phyloP scores from a whole-genome alignment of 83 land plant genomes.

The Picea mariana region DNA sequence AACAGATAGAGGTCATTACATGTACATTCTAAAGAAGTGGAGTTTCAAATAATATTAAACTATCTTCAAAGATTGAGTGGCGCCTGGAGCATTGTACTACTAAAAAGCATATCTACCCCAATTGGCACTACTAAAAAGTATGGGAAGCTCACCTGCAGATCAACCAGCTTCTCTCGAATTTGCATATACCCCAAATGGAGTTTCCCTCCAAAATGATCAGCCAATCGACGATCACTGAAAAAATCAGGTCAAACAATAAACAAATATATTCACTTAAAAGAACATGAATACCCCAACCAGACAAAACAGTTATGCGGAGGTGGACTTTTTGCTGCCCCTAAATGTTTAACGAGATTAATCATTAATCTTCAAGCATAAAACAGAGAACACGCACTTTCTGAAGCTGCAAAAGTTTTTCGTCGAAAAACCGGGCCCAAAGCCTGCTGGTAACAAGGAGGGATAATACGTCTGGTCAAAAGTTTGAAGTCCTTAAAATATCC shows the following conservation, averaged over 20 bases:
- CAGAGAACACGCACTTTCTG: conserved; percentile 66
- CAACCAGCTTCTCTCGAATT: conserved; percentile 48
- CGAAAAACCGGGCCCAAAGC: conserved; percentile 71
- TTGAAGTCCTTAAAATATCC: conserved; percentile 36
- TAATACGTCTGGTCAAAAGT: conserved; percentile 55
- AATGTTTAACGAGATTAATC: conserved; percentile 27
- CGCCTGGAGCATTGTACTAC: no score
- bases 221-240: conserved; percentile 59
- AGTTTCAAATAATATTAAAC: no score
- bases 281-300: not conserved
- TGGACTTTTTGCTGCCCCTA: conserved; percentile 17
- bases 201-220: conserved; percentile 66
- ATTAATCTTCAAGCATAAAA: conserved; percentile 44
- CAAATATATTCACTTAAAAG: not conserved
- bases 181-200: conserved; percentile 59
- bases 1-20: no score
- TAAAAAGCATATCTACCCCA: no score
- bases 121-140: no score
- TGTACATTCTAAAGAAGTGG: no score
- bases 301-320: conserved; percentile 3
- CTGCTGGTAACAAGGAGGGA: conserved; percentile 76
- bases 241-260: conserved; percentile 16
- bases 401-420: conserved; percentile 73
- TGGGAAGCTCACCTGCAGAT: conserved; percentile 21
- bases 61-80: no score